Evolutionary conservation across 1,139 yeast genomes (phyloP).

Genomic region (Geotrichum cucujoidarum): DNA sequence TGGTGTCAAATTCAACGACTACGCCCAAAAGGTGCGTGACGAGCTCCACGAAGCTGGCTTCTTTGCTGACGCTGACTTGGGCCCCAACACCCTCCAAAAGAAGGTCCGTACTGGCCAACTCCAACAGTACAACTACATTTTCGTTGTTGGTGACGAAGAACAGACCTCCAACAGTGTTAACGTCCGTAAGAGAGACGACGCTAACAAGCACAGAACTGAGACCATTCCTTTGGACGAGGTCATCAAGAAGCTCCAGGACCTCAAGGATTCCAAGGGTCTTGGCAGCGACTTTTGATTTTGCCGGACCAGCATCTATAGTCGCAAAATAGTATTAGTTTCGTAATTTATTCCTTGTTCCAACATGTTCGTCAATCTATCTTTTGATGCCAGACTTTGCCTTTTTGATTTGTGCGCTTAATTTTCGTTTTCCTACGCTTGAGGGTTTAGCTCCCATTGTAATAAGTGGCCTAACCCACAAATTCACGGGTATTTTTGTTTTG

Average conservation of each 20-base stretch:
- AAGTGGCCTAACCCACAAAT: background rate
- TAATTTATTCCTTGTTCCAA: too few species aligned
- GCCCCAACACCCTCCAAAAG: constrained; percentile 94
- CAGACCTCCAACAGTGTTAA: constrained; percentile 71
- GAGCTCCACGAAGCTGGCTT: constrained; percentile 64
- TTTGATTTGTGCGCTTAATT: background rate
- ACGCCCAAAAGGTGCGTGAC: constrained; percentile 75
- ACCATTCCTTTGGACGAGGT: constrained; percentile 68
- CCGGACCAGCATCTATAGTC: too few species aligned
- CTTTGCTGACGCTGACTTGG: constrained; percentile 85
- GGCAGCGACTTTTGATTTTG: constrained; percentile 20
- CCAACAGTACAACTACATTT: constrained; percentile 87
- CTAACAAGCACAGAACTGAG: constrained; percentile 79
- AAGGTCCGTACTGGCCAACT: constrained; percentile 94
- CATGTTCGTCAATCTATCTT: too few species aligned
- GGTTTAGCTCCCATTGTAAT: background rate
- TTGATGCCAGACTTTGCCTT: background rate
- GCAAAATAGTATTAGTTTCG: too few species aligned
- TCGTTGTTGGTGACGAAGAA: constrained; percentile 95
- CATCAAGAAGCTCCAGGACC: constrained; percentile 55
- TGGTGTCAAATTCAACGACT: constrained; percentile 84
- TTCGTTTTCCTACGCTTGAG: background rate
- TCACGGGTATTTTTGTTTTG: background rate
- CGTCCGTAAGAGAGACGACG: constrained; percentile 88
- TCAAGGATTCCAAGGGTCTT: constrained; percentile 32